Evolutionary conservation across 768 basidiomycete species (phyloP).

Genomic region (Solioccasus polychromus): DNA sequence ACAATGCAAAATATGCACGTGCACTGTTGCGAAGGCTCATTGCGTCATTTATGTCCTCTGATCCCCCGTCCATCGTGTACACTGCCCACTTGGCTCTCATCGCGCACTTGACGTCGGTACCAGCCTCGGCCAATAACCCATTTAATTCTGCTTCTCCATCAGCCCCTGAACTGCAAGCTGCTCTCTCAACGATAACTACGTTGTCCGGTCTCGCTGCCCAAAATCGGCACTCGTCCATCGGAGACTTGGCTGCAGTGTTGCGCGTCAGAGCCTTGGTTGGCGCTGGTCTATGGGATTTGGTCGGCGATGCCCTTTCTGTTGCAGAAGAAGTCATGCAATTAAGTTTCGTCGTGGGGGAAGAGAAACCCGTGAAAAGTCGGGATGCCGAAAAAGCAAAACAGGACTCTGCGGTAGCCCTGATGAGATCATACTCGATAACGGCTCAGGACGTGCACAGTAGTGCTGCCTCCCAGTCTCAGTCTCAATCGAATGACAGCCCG

Average conservation of each 20-base stretch:
- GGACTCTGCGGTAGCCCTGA: conserved; percentile 11
- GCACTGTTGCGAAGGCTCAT: conserved; percentile 55
- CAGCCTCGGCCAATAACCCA: conserved; percentile 2
- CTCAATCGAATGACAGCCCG: conserved; percentile 10
- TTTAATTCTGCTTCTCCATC: conserved; percentile 3
- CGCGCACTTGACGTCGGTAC: conserved; percentile 35
- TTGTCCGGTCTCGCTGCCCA: conserved; percentile 31
- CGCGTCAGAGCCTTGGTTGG: conserved; percentile 56
- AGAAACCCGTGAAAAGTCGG: neutral
- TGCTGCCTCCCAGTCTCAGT: conserved; percentile 21
- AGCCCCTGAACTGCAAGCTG: conserved; percentile 26
- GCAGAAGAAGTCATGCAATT: conserved; percentile 53
- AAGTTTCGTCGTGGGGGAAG: conserved; percentile 19
- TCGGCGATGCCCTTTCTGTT: conserved; percentile 44
- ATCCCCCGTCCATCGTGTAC: conserved; percentile 55
- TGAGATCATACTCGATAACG: conserved; percentile 31
- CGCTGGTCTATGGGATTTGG: conserved; percentile 51
- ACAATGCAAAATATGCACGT: conserved; percentile 58
- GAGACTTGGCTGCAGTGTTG: conserved; percentile 51
- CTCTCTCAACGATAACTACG: conserved; percentile 32
- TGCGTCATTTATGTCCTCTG: conserved; percentile 40
- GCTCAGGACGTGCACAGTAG: conserved; percentile 25
- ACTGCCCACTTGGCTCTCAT: conserved; percentile 55
- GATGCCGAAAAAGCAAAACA: conserved; percentile 10
- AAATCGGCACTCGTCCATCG: conserved; percentile 41